Evolutionary conservation across 768 basidiomycete species (phyloP).

Genomic region (Lentinula boryana): DNA sequence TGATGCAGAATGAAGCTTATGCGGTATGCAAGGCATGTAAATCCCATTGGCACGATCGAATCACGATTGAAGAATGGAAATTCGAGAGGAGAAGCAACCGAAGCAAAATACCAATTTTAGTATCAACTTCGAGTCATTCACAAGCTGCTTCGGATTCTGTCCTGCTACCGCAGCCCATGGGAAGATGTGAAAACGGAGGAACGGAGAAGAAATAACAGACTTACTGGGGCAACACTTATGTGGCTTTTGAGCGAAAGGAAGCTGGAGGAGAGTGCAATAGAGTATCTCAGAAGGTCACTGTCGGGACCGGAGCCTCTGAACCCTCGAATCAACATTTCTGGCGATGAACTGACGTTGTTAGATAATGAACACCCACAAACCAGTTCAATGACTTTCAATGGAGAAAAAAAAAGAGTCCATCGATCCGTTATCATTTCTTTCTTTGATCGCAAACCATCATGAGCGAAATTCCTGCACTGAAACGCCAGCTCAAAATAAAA

Average conservation of each 20-base stretch:
- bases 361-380: not conserved
- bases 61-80: not conserved
- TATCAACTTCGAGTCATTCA: not conserved
- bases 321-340: not conserved
- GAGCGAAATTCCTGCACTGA: conserved; percentile 43
- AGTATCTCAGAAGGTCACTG: too few relatives aligned
- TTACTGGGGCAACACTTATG: not conserved
- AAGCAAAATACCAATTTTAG: not conserved
- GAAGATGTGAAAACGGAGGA: not conserved
- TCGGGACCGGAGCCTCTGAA: not conserved
- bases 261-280: not conserved
- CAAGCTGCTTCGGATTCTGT: not conserved
- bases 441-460: conserved; percentile 22
- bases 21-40: not conserved
- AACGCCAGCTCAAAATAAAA: conserved; percentile 76
- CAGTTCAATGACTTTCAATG: not conserved
- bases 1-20: not conserved
- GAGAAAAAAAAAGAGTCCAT: not conserved
- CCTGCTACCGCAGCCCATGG: not conserved
- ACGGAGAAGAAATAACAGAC: not conserved
- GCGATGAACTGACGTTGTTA: not conserved
- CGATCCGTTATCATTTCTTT: not conserved
- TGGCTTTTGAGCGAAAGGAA: not conserved
- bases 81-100: not conserved
- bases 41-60: not conserved